A percentile compares a stretch with the other conserved stretches of the same genome.
Evolutionary conservation across 352 stramenopile species (phyloP).

Genomic region (Globisporangium splendens): DNA sequence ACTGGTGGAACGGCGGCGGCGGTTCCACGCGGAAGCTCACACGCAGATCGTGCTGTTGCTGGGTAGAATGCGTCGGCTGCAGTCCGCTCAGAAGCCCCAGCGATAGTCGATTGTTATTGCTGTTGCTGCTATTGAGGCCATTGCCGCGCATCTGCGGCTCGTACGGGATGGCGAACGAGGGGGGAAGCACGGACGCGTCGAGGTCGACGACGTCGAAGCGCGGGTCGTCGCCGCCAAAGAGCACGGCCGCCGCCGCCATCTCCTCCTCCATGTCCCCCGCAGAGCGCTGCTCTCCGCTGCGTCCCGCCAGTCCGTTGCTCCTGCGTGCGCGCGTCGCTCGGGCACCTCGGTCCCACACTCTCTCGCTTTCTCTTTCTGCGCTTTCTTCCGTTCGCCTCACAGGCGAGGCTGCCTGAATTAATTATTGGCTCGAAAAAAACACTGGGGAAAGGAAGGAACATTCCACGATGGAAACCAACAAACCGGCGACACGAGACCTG

Average conservation of each 20-base stretch:
- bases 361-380: neutral
- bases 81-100: constrained; percentile 1
- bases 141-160: neutral
- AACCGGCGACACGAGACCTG: too few relatives aligned
- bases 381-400: too few relatives aligned
- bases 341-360: too few relatives aligned
- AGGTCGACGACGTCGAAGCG: constrained; percentile 57
- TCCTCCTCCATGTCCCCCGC: constrained; percentile 45
- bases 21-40: too few relatives aligned
- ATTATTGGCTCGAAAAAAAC: too few relatives aligned
- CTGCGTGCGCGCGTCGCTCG: too few relatives aligned
- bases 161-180: constrained; percentile 30
- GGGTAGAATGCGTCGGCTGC: neutral
- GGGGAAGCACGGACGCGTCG: constrained; percentile 38
- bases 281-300: too few relatives aligned
- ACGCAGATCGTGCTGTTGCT: neutral
- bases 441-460: too few relatives aligned
- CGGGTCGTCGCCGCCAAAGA: constrained; percentile 45
- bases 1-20: too few relatives aligned
- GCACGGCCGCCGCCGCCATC: constrained; percentile 42
- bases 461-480: too few relatives aligned
- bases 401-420: too few relatives aligned
- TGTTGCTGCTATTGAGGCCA: neutral
- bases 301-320: too few relatives aligned
- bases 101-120: neutral